Percentiles rank a stretch among this genome's conserved stretches.
Conservation (phyloP, 768 basidiomycete species). For the Lactifluus echinatus region DNA sequence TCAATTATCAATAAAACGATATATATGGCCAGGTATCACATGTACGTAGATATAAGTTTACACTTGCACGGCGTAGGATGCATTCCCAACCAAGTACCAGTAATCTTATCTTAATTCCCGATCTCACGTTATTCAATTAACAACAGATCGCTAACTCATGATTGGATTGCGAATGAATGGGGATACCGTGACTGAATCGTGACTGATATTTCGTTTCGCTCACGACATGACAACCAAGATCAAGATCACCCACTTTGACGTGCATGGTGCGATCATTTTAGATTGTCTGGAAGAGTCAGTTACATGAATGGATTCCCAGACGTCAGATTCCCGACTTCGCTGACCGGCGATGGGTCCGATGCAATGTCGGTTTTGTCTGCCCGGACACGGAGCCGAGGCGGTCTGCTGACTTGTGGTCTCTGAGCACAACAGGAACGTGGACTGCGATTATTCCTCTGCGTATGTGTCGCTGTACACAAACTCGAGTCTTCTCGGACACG, state of each 20-base stretch:
- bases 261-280: constrained; percentile 37
- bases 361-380: constrained; percentile 55
- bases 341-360: constrained; percentile 89
- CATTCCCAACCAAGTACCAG: too few species aligned
- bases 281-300: neutral
- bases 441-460: constrained; percentile 93
- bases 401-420: neutral
- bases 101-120: too few species aligned
- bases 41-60: too few species aligned
- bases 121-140: too few species aligned
- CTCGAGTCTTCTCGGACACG: constrained; percentile 68
- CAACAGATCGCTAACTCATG: too few species aligned
- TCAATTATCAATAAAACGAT: too few species aligned
- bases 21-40: too few species aligned
- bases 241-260: constrained; percentile 50
- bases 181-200: neutral
- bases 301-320: constrained; percentile 35
- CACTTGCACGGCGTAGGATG: too few species aligned
- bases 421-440: constrained; percentile 72
- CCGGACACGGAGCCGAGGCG: neutral
- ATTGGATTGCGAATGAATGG: too few species aligned
- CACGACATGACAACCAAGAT: too few species aligned
- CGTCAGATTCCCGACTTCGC: constrained; percentile 85
- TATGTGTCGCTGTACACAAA: constrained; percentile 77
- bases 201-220: neutral